Evolutionary conservation across 1,284 basidiomycete genomes (phyloP).

Genomic region (Leccinum solheimii): DNA sequence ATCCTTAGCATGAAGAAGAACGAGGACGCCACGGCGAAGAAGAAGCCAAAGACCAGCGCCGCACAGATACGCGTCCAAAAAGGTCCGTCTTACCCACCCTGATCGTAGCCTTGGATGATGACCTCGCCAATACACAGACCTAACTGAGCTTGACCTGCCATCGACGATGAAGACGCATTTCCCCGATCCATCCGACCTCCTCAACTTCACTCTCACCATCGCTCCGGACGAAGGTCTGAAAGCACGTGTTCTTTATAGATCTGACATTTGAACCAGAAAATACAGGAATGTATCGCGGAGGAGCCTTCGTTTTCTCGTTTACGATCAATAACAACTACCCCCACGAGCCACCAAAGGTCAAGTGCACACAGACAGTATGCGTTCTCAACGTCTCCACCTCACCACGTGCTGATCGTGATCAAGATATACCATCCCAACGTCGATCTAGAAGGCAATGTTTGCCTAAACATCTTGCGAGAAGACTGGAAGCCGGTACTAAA

Average conservation of each 20-base stretch:
- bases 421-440: conserved; percentile 99
- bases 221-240: conserved; percentile 91
- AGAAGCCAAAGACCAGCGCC: conserved; percentile 95
- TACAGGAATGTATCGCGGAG: conserved; percentile 96
- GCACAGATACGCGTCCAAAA: conserved; percentile 99
- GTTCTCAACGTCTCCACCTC: background rate
- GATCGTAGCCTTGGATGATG: background rate
- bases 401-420: conserved; percentile 7
- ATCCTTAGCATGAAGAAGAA: conserved; percentile 99
- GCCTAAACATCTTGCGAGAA: conserved; percentile 96
- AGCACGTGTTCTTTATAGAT: background rate
- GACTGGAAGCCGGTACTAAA: conserved; percentile 99
- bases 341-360: conserved; percentile 98
- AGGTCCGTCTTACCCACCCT: conserved; percentile 54
- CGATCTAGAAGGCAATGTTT: conserved; percentile 96
- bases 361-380: conserved; percentile 90
- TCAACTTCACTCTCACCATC: conserved; percentile 96
- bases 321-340: conserved; percentile 98
- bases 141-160: conserved; percentile 96
- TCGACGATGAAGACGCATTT: conserved; percentile 96
- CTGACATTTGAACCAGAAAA: conserved; percentile 8
- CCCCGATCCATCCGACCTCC: conserved; percentile 87
- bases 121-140: conserved; percentile 54
- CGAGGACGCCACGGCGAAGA: conserved; percentile 91
- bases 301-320: conserved; percentile 92